Base-by-base conservation (phyloP, 495 filamentous ascomycete genomes). In the Articulospora tetracladia region DNA sequence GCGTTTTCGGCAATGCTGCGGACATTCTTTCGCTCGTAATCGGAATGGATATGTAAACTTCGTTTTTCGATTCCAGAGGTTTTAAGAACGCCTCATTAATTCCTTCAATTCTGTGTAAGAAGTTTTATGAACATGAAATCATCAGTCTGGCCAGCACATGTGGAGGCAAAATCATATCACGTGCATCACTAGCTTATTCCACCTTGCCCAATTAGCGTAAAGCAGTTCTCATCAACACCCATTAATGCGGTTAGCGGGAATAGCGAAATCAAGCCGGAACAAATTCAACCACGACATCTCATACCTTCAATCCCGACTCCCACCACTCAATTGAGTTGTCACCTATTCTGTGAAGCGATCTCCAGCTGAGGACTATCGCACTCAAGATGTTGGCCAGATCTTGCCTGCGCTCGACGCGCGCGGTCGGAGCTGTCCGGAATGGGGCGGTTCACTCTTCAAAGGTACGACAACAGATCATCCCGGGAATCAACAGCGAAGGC, bases 361-460 rank as follows among this genome's bases (percentile, higher is more conserved):
- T 66, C 73, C 73, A 74, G 73, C 74, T 70, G 69, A 73, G 74
- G 69, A 75, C 63, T 67, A 76, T 63, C 66, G 72, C 73, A 77
- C 75, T 76, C 72, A 66, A 66, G 26, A 69, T 69, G 67, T 69
- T 69, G 63, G 63, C 63, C 19, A 66, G 67, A 66, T 69, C 67
- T 27, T 62, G 58, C 52, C 47, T 69, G 64, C 67, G 63, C 63
- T 69, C 67, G 49, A 60, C 58, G 64, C 63, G 67, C 56, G 53
- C 61, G 36, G 58, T 89, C 77, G 88, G 86, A 77, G 78, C 85
- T 73, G 86, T 80, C 64, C 80, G 79, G 77, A 86, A 82, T 77
- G 77, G 76, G 72, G 76, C 82, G 69, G 76, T 78, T 69, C 77
- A 76, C 59, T 76, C 82, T 65, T 66, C 83, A 68, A 83, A 83